Percentiles rank a stretch among this genome's conserved stretches.
These are phyloP conservation scores for Nepenthes gracilis DNA, from an alignment of 148 eudicot genomes.

Conservation along the genomic window DNA sequence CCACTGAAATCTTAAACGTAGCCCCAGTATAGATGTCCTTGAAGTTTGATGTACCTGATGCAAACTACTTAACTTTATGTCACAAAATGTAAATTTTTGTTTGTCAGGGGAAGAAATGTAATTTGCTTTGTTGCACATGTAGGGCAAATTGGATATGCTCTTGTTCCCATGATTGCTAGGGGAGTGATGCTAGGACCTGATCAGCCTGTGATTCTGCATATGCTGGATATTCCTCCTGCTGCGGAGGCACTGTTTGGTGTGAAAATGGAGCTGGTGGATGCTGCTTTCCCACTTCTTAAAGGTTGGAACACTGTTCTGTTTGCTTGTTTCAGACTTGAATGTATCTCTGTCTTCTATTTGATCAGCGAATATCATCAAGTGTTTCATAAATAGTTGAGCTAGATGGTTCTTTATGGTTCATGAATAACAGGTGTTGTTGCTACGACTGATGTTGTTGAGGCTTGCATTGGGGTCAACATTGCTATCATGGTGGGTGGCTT, in stretches of 20 bases:
- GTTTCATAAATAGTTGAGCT: neutral
- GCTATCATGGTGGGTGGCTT: conserved; percentile 97
- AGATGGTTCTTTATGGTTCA: neutral
- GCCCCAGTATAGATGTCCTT: no score
- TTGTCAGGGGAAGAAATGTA: no score
- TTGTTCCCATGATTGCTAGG: conserved; percentile 91
- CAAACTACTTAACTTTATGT: no score
- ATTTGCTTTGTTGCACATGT: conserved; percentile 9
- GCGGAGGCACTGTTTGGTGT: conserved; percentile 93
- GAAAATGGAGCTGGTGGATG: conserved; percentile 86
- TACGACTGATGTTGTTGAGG: conserved; percentile 85
- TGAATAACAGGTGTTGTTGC: conserved; percentile 74
- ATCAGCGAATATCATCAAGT: no score
- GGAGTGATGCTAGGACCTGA: conserved; percentile 81
- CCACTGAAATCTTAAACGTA: no score
- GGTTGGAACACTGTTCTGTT: conserved; percentile 18
- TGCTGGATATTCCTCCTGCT: conserved; percentile 90
- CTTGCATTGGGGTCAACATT: conserved; percentile 78
- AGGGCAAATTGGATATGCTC: conserved; percentile 93
- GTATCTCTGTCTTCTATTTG: neutral
- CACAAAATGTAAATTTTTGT: no score
- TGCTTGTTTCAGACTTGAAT: neutral
- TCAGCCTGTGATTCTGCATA: conserved; percentile 88
- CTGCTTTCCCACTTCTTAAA: conserved; percentile 91
- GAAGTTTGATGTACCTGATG: no score